Evolutionary conservation across 2,329 filamentous ascomycete species (phyloP).

Genomic region (Calcarisporium arbuscula): DNA sequence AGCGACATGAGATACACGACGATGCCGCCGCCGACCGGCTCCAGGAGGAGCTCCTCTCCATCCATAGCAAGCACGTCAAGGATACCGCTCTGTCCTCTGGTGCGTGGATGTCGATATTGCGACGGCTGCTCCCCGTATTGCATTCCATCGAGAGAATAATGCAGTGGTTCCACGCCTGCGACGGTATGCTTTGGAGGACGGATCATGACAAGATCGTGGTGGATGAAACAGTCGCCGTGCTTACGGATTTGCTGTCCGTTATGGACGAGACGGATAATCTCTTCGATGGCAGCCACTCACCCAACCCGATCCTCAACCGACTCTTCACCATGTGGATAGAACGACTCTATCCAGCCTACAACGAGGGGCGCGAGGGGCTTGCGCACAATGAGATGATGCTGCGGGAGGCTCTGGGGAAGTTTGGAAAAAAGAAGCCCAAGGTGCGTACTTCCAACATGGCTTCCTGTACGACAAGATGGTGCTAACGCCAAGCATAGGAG

Average conservation of each 20-base stretch:
- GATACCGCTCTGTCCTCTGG: slow-evolving; percentile 50
- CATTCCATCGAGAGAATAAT: slow-evolving; percentile 55
- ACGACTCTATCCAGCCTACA: slow-evolving; percentile 31
- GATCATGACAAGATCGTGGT: slow-evolving; percentile 58
- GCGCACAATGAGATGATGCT: slow-evolving; percentile 44
- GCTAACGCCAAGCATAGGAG: slow-evolving; percentile 35
- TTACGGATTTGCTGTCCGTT: slow-evolving; percentile 58
- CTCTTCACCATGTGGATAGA: slow-evolving; percentile 53
- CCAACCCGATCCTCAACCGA: slow-evolving; percentile 48
- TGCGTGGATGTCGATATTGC: slow-evolving; percentile 63
- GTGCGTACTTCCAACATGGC: slow-evolving; percentile 15
- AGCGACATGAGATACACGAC: slow-evolving; percentile 61
- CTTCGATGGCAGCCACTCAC: slow-evolving; percentile 33
- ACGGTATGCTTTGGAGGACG: slow-evolving; percentile 36
- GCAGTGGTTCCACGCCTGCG: slow-evolving; percentile 62
- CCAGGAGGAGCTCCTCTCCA: slow-evolving; percentile 63
- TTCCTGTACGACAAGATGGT: neutral
- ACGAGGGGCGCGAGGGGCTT: slow-evolving; percentile 27
- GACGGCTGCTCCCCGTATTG: slow-evolving; percentile 57
- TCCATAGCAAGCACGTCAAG: slow-evolving; percentile 60
- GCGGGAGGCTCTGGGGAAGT: slow-evolving; percentile 47
- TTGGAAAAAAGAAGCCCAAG: slow-evolving; percentile 63
- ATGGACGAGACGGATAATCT: slow-evolving; percentile 50
- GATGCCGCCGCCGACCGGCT: slow-evolving; percentile 63
- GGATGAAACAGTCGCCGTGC: slow-evolving; percentile 56